phyloP scores from a whole-genome alignment of 176 grass and related monocot species.

The maize (Zea mays) region Zm-B73-REFERENCE-NAM-5.0 NC_050096.1:216090501-216091000 shows the following conservation, averaged over 20 bases:
- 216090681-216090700: neutral
- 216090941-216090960: neutral
- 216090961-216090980: neutral
- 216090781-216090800: neutral
- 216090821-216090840: neutral
- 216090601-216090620: neutral
- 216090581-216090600: slow-evolving; percentile 1
- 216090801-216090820: neutral
- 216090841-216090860: neutral
- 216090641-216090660: neutral
- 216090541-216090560: neutral
- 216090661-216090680: neutral
- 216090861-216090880: slow-evolving; percentile 33
- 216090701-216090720: no score
- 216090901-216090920: neutral
- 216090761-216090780: neutral
- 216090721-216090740: no score
- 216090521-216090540: neutral
- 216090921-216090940: neutral
- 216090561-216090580: neutral
- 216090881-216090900: slow-evolving; percentile 15
- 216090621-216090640: neutral
- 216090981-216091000: neutral
- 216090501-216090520: neutral
- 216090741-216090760: no score